Evolutionary conservation across 208 protist genomes (phyloP), one percentile per base, ranked within the genome.

Genomic region (Trypanosoma scelopori): DNA sequence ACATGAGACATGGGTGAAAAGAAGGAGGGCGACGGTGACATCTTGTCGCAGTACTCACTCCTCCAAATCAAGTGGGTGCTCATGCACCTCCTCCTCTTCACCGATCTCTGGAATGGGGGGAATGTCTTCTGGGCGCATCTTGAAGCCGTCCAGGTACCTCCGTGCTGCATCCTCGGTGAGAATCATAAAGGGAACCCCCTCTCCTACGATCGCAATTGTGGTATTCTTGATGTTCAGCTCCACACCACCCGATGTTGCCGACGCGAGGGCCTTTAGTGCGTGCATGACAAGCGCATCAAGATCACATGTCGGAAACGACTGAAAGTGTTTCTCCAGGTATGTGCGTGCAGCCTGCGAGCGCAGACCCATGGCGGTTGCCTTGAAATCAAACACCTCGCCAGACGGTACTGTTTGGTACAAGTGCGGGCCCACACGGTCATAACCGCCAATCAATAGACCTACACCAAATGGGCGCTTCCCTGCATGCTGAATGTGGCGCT

Each of bases 241-340:
- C 9, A 94, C 87, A 16, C 82, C 85, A 58, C 97, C 91, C 15
- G 83, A 82, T 15, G 90, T 89, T n/a, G 97, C 93, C 11, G 96
- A 94, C 22, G 89, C 82, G 11, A 99, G 86, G 11, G 97, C 96
- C 69, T 87, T 89, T 3, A 99, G 80, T 3, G 89, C 95, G 62
- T 98, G 96, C 32, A 69, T 73, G 16, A 99, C 87, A n/a, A 99
- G 86, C 50, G 91, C 87, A 37, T 98, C 84, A 9, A 92, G 49
- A 28, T 77, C 81, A 72, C 90, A 89, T 42, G 91, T 74, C 22
- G 74, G 67, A 69, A 99, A 99, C 45, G 57, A 57, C 37, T 93
- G 78, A 71, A 98, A 99, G 78, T 99, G 79, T 68, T 95, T 97
- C 79, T 99, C 99, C n/a, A 99, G 88, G 75, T 99, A 99, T 11